Evolutionary conservation across 768 basidiomycete species (phyloP).

Genomic region (Dioszegia aurantiaca): DNA sequence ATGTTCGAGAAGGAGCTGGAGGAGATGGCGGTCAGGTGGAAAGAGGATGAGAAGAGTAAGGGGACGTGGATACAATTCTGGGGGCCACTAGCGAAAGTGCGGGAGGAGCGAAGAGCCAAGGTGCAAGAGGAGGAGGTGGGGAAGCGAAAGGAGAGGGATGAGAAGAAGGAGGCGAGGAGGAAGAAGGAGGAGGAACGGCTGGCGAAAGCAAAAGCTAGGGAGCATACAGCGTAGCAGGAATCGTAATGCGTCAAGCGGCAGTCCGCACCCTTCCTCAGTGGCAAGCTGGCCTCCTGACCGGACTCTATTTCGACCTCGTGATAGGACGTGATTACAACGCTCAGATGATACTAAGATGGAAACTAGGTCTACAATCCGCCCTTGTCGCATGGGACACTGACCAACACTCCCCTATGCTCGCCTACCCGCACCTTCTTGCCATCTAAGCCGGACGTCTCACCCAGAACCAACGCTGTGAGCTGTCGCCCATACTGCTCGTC

Average conservation of each 20-base stretch:
- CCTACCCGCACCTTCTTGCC: slow-evolving; percentile 59
- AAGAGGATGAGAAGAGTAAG: slow-evolving; percentile 34
- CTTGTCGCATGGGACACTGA: slow-evolving; percentile 58
- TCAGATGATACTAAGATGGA: too few relatives aligned
- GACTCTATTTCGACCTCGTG: too few relatives aligned
- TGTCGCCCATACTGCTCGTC: slow-evolving; percentile 59
- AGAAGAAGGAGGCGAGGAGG: slow-evolving; percentile 41
- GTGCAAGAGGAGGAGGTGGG: slow-evolving; percentile 36
- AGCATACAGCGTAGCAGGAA: not conserved
- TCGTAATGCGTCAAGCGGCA: not conserved
- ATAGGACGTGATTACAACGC: too few relatives aligned
- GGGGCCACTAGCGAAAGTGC: slow-evolving; percentile 19
- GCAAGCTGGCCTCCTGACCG: too few relatives aligned
- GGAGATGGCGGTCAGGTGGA: slow-evolving; percentile 35
- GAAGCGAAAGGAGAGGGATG: slow-evolving; percentile 38
- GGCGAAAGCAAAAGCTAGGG: not conserved
- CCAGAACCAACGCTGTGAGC: slow-evolving; percentile 68
- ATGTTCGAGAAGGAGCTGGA: slow-evolving; percentile 36
- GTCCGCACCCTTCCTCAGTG: too few relatives aligned
- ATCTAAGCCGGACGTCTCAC: slow-evolving; percentile 38
- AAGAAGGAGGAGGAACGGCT: slow-evolving; percentile 26
- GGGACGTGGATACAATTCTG: slow-evolving; percentile 28
- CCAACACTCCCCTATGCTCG: slow-evolving; percentile 59
- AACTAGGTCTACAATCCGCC: slow-evolving; percentile 24
- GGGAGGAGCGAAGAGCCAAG: slow-evolving; percentile 31